A percentile compares a stretch with the other conserved stretches of the same genome.
These are phyloP conservation scores for Aspergillus sparsus DNA, from an alignment of 495 filamentous ascomycete genomes.

Conservation along the genomic window DNA sequence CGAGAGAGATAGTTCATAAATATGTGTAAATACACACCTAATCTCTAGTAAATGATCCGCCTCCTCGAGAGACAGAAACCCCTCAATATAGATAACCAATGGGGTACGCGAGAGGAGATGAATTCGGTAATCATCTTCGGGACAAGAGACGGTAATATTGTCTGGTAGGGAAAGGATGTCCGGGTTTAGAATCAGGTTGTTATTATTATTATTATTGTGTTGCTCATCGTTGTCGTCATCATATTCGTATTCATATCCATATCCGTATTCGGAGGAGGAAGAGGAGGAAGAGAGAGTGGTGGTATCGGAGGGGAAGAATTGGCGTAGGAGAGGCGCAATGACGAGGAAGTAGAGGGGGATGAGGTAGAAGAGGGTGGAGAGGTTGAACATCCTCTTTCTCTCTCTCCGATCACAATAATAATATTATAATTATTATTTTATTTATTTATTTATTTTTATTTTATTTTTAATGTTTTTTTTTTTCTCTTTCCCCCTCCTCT, in stretches of 20 bases:
- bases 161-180: constrained; percentile 38
- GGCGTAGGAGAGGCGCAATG: constrained; percentile 27
- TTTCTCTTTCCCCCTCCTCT: background rate
- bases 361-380: constrained; percentile 42
- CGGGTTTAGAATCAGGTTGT: constrained; percentile 24
- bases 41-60: constrained; percentile 51
- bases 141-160: constrained; percentile 38
- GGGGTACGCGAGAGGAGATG: constrained; percentile 53
- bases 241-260: constrained; percentile 23
- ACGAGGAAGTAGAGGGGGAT: constrained; percentile 45
- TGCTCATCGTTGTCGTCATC: constrained; percentile 16
- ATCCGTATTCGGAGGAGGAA: constrained; percentile 11
- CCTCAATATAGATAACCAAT: constrained; percentile 57
- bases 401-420: background rate
- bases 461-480: background rate
- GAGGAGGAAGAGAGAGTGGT: constrained; percentile 23
- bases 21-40: too few species aligned
- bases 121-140: constrained; percentile 34
- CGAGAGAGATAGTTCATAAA: constrained; percentile 14
- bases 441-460: background rate
- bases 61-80: constrained; percentile 52
- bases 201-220: constrained; percentile 13
- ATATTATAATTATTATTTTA: background rate
- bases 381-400: constrained; percentile 17
- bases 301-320: constrained; percentile 37